Percentiles rank a stretch among this genome's conserved stretches.
These are phyloP conservation scores for Boletus speciosus DNA, from an alignment of 768 basidiomycete genomes.

Conservation along the genomic window DNA sequence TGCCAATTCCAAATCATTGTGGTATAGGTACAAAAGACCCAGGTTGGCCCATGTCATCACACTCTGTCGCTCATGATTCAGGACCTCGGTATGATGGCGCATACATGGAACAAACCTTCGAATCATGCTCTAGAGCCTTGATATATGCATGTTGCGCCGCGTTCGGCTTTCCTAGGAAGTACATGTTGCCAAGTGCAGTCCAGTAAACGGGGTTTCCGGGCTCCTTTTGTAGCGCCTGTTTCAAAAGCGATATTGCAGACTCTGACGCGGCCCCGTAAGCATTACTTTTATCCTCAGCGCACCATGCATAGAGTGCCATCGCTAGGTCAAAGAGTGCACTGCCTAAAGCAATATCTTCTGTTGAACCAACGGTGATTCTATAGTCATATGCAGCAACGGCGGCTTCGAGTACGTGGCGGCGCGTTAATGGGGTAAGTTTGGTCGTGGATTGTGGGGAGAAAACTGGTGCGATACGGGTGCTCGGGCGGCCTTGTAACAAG, in stretches of 20 bases:
- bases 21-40: slow-evolving; percentile 79
- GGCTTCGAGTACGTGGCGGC: slow-evolving; percentile 43
- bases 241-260: slow-evolving; percentile 52
- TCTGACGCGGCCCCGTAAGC: slow-evolving; percentile 31
- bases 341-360: slow-evolving; percentile 47
- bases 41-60: slow-evolving; percentile 81
- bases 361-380: slow-evolving; percentile 53
- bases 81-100: background rate
- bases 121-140: slow-evolving; percentile 79
- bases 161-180: slow-evolving; percentile 63
- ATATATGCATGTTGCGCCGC: slow-evolving; percentile 91
- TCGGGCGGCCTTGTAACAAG: slow-evolving; percentile 39
- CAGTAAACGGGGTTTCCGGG: slow-evolving; percentile 73
- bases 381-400: slow-evolving; percentile 61
- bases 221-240: slow-evolving; percentile 70
- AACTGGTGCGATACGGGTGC: slow-evolving; percentile 41
- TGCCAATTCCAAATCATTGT: slow-evolving; percentile 78
- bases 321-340: slow-evolving; percentile 77
- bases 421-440: slow-evolving; percentile 24
- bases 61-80: slow-evolving; percentile 43
- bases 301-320: slow-evolving; percentile 53
- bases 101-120: slow-evolving; percentile 54
- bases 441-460: slow-evolving; percentile 33
- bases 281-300: slow-evolving; percentile 26
- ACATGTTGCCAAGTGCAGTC: slow-evolving; percentile 75